Evolutionary conservation across 1,284 basidiomycete genomes (phyloP).

Genomic region (Sporisorium graminicola): DNA sequence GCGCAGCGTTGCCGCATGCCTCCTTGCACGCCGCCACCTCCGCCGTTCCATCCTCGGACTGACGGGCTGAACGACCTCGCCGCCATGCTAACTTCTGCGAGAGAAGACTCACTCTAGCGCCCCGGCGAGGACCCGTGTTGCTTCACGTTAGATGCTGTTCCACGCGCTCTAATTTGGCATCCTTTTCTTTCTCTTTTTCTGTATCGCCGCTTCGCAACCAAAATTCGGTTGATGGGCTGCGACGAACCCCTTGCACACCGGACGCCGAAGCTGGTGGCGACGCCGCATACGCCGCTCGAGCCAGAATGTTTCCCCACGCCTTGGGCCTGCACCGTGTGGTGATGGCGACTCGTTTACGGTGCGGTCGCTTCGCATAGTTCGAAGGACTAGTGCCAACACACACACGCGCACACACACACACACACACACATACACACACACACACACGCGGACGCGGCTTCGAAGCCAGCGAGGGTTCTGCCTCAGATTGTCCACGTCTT

Average conservation of each 20-base stretch:
- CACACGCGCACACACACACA: too few species aligned
- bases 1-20: too few species aligned
- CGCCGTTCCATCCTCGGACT: too few species aligned
- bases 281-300: background rate
- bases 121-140: too few species aligned
- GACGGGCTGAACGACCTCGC: too few species aligned
- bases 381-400: too few species aligned
- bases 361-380: background rate
- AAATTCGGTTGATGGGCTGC: background rate
- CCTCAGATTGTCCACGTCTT: background rate
- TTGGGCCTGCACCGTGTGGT: background rate
- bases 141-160: too few species aligned
- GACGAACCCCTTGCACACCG: conserved; percentile 5
- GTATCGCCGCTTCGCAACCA: background rate
- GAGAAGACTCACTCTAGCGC: too few species aligned
- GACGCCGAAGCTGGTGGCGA: conserved; percentile 1
- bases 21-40: too few species aligned
- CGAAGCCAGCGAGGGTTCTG: background rate
- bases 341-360: background rate
- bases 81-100: too few species aligned
- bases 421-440: too few species aligned
- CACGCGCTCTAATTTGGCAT: background rate
- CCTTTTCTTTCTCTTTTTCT: background rate
- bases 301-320: background rate
- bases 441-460: too few species aligned